phyloP scores from a whole-genome alignment of 805 yeast genomes.

The Sporopachydermia quercuum region DNA sequence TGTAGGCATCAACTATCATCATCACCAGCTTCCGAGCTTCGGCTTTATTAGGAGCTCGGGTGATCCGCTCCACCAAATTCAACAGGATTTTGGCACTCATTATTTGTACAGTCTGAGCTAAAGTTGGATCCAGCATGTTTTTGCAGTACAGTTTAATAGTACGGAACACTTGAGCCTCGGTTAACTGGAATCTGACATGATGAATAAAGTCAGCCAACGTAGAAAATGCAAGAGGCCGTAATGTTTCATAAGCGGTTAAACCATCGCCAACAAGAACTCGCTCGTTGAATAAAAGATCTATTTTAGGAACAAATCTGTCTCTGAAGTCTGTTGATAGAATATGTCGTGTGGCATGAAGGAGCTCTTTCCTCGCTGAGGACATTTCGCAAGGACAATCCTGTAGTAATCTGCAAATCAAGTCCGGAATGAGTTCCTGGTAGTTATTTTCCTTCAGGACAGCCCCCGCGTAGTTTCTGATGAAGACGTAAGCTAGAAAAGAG shows the following conservation, averaged over 20 bases:
- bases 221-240: constrained; percentile 86
- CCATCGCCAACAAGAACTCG: constrained; percentile 85
- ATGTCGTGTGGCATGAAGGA: constrained; percentile 87
- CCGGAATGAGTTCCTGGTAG: constrained; percentile 61
- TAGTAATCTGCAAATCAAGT: constrained; percentile 64
- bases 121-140: constrained; percentile 62
- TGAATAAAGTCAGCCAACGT: constrained; percentile 94
- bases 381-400: constrained; percentile 95
- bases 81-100: constrained; percentile 88
- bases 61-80: constrained; percentile 78
- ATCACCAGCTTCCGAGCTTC: constrained; percentile 77
- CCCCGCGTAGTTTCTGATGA: constrained; percentile 69
- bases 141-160: constrained; percentile 74
- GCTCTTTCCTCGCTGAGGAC: constrained; percentile 81
- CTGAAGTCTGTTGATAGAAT: constrained; percentile 85
- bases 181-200: constrained; percentile 72
- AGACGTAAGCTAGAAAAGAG: constrained; percentile 83
- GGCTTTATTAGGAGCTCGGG: constrained; percentile 64
- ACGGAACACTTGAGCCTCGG: constrained; percentile 72
- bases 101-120: constrained; percentile 83
- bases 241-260: constrained; percentile 75
- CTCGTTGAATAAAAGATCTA: constrained; percentile 76
- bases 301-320: constrained; percentile 65
- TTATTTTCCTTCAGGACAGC: constrained; percentile 37
- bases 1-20: constrained; percentile 77